phyloP scores from a whole-genome alignment of 306 rosid genomes.

The Rosa rugosa region DNA sequence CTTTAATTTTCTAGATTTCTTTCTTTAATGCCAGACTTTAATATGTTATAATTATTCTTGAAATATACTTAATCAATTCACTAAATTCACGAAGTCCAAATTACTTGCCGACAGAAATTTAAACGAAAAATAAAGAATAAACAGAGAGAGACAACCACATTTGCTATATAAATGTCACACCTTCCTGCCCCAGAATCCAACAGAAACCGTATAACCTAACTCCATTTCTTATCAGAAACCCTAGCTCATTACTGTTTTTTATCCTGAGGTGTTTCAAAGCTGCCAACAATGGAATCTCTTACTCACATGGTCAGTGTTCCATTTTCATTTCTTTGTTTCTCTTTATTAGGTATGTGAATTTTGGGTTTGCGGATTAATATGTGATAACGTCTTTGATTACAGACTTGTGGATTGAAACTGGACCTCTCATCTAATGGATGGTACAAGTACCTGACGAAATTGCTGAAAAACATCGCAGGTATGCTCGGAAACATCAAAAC shows the following conservation, averaged over 20 bases:
- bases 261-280: background rate
- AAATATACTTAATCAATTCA: too few relatives aligned
- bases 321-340: background rate
- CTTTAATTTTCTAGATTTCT: background rate
- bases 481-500: background rate
- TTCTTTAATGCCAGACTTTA: background rate
- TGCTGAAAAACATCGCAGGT: constrained; percentile 11
- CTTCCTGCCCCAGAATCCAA: background rate
- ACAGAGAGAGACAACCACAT: background rate
- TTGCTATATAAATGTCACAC: background rate
- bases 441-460: constrained; percentile 9
- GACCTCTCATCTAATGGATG: constrained; percentile 3
- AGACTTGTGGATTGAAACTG: constrained; percentile 14
- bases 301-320: background rate
- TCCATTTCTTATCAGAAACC: background rate
- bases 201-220: background rate
- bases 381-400: background rate
- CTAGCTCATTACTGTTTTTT: background rate
- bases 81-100: background rate
- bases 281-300: background rate
- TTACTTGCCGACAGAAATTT: background rate
- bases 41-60: background rate
- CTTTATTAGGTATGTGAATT: background rate
- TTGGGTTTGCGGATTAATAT: background rate
- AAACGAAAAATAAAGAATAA: background rate